phyloP scores from a whole-genome alignment of 371 early-diverging fungal species.

The Mucor circinelloides region DNA sequence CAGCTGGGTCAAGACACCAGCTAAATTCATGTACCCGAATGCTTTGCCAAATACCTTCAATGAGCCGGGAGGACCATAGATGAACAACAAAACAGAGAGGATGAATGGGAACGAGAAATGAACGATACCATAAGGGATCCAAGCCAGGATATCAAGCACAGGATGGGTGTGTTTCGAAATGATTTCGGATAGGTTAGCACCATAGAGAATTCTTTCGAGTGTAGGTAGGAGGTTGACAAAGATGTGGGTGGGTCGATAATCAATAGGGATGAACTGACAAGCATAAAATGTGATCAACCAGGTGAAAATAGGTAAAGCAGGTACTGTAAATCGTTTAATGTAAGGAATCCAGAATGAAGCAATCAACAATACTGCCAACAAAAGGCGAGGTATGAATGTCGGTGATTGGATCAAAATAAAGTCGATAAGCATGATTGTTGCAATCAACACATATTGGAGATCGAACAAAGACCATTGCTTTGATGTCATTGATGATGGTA shows the following conservation, averaged over 20 bases:
- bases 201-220: slow-evolving; percentile 70
- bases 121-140: slow-evolving; percentile 74
- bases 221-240: slow-evolving; percentile 71
- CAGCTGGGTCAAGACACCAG: slow-evolving; percentile 71
- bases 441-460: slow-evolving; percentile 28
- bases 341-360: slow-evolving; percentile 38
- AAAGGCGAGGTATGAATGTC: slow-evolving; percentile 10
- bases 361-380: slow-evolving; percentile 12
- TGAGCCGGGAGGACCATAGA: slow-evolving; percentile 57
- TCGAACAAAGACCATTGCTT: slow-evolving; percentile 16
- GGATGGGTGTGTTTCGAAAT: slow-evolving; percentile 57
- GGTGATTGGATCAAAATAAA: slow-evolving; percentile 34
- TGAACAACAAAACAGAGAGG: slow-evolving; percentile 48
- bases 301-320: slow-evolving; percentile 62
- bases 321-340: slow-evolving; percentile 51
- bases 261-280: slow-evolving; percentile 65
- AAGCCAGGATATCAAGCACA: slow-evolving; percentile 64
- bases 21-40: slow-evolving; percentile 72
- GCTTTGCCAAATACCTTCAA: slow-evolving; percentile 59
- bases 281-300: slow-evolving; percentile 68
- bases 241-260: slow-evolving; percentile 62
- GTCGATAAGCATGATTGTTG: slow-evolving; percentile 19
- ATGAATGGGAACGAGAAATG: slow-evolving; percentile 71
- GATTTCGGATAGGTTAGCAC: slow-evolving; percentile 67
- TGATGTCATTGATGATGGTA: neutral